phyloP scores from a whole-genome alignment of 2,329 filamentous ascomycete species.

The Diaporthe batatas region DNA sequence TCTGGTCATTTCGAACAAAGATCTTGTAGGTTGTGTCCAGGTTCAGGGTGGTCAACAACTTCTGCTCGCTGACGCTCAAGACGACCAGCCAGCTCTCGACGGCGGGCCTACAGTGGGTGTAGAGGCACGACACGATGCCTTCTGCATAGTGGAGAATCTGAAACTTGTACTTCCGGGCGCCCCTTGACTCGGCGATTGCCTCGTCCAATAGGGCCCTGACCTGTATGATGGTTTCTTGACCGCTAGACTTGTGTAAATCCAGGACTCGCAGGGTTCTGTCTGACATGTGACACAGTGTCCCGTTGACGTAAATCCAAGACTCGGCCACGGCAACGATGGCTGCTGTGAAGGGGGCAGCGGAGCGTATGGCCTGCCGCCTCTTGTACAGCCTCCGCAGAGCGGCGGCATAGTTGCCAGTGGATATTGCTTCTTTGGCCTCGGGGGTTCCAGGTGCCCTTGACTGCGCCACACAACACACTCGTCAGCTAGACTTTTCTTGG shows the following conservation, averaged over 20 bases:
- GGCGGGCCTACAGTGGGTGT: slow-evolving; percentile 56
- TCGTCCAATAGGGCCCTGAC: slow-evolving; percentile 58
- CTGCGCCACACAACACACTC: slow-evolving; percentile 47
- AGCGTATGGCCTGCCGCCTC: slow-evolving; percentile 70
- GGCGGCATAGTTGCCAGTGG: slow-evolving; percentile 57
- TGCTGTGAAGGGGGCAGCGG: slow-evolving; percentile 72
- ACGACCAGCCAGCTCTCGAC: slow-evolving; percentile 67
- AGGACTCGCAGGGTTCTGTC: slow-evolving; percentile 67
- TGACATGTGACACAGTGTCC: slow-evolving; percentile 74
- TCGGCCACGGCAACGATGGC: slow-evolving; percentile 71
- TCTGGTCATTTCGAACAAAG: slow-evolving; percentile 75
- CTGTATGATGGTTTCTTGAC: slow-evolving; percentile 68
- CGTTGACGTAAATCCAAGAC: slow-evolving; percentile 72
- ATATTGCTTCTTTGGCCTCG: slow-evolving; percentile 51
- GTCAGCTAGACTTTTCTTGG: slow-evolving; percentile 42
- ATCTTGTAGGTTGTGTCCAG: slow-evolving; percentile 66
- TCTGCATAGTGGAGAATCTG: slow-evolving; percentile 69
- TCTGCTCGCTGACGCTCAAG: slow-evolving; percentile 56
- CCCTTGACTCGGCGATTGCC: slow-evolving; percentile 53
- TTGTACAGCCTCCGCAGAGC: slow-evolving; percentile 73
- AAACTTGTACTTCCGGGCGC: slow-evolving; percentile 59
- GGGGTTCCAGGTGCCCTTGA: slow-evolving; percentile 49
- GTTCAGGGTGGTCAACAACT: slow-evolving; percentile 55
- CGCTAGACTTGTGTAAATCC: slow-evolving; percentile 64
- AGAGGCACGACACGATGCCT: slow-evolving; percentile 70